phyloP scores from a whole-genome alignment of 768 basidiomycete species.

The Termitomyces sp. region DNA sequence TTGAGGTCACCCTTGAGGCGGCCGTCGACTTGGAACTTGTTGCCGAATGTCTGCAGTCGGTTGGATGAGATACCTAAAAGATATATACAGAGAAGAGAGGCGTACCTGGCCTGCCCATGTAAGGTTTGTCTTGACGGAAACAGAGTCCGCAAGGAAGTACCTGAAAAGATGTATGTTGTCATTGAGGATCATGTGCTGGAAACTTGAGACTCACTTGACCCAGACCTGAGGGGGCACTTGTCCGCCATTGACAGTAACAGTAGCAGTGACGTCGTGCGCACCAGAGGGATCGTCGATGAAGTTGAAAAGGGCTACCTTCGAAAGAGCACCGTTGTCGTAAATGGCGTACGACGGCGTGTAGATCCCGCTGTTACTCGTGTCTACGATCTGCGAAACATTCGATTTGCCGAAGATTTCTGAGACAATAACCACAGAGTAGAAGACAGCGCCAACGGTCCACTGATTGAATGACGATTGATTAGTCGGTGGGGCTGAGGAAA shows the following conservation, averaged over 20 bases:
- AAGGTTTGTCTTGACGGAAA: constrained; percentile 59
- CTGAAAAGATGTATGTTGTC: constrained; percentile 21
- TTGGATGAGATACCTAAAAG: neutral
- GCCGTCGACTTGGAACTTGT: constrained; percentile 61
- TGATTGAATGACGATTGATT: constrained; percentile 53
- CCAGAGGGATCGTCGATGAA: constrained; percentile 60
- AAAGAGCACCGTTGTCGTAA: constrained; percentile 63
- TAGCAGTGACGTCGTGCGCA: constrained; percentile 46
- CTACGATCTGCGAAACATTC: constrained; percentile 61
- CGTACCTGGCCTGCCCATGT: constrained; percentile 74
- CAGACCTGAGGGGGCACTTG: constrained; percentile 40
- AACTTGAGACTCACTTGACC: constrained; percentile 39
- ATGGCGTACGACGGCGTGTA: constrained; percentile 68
- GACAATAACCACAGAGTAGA: constrained; percentile 67
- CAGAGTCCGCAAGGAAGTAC: constrained; percentile 52
- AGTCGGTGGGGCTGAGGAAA: constrained; percentile 35
- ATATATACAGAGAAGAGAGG: constrained; percentile 6
- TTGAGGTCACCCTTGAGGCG: constrained; percentile 49
- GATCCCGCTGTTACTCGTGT: constrained; percentile 48
- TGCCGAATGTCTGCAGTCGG: constrained; percentile 49
- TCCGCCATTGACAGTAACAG: constrained; percentile 41
- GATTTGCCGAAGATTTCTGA: constrained; percentile 68
- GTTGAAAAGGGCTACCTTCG: constrained; percentile 67
- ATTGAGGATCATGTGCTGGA: constrained; percentile 7
- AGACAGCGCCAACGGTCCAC: constrained; percentile 73